Evolutionary conservation across 345 rosid species (phyloP).

Genomic region (Rhodamnia rubescens): DNA sequence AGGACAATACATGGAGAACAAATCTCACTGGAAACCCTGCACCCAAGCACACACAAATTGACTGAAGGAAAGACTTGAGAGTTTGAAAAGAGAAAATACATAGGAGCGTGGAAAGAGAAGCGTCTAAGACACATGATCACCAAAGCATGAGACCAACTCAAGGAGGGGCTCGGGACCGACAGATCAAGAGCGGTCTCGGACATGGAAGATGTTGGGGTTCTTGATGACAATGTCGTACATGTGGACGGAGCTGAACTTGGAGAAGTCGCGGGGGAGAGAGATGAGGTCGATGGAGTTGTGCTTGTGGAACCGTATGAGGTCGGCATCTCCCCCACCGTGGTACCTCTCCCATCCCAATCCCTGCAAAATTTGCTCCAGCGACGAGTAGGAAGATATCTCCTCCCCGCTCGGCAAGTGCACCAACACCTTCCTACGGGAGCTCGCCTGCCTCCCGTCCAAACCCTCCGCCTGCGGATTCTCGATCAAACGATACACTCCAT

Average conservation of each 20-base stretch:
- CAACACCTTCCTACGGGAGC: constrained; percentile 13
- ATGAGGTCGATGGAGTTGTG: constrained; percentile 68
- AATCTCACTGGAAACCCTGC: neutral
- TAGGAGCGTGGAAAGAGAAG: neutral
- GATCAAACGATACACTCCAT: constrained; percentile 57
- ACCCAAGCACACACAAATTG: neutral
- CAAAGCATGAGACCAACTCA: neutral
- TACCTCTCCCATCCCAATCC: constrained; percentile 94
- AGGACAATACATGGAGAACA: neutral
- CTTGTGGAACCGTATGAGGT: constrained; percentile 66
- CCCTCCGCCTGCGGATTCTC: constrained; percentile 48
- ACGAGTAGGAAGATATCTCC: constrained; percentile 48
- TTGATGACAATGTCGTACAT: constrained; percentile 87
- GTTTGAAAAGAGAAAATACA: neutral
- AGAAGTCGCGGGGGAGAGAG: constrained; percentile 70
- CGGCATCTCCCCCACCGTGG: constrained; percentile 38
- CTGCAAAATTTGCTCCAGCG: constrained; percentile 47
- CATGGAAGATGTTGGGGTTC: constrained; percentile 78
- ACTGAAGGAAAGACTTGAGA: neutral
- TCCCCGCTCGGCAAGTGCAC: constrained; percentile 57
- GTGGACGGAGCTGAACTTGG: constrained; percentile 65
- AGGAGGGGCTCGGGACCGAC: neutral
- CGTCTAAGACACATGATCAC: neutral
- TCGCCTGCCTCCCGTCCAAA: constrained; percentile 25
- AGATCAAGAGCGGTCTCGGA: constrained; percentile 22